Percentiles rank a stretch among this genome's conserved stretches.
Conservation (phyloP, 31 red algal species). For the Asparagopsis taxiformis region DNA sequence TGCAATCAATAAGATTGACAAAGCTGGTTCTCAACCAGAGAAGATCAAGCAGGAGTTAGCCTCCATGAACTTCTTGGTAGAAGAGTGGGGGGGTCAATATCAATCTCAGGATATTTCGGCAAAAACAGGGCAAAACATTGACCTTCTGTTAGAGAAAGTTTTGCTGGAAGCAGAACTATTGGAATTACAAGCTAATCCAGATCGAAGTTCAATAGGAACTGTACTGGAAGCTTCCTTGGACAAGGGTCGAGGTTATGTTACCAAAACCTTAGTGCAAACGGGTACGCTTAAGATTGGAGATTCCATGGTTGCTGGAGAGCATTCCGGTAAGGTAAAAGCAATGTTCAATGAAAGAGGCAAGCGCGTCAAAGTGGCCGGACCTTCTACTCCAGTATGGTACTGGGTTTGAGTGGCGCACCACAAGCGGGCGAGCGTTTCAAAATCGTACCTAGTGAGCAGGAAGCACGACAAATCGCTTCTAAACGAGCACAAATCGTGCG, state of each 20-base stretch:
- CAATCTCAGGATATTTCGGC: slow-evolving; percentile 66
- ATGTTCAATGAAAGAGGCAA: slow-evolving; percentile 47
- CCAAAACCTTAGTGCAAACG: slow-evolving; percentile 30
- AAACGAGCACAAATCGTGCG: neutral
- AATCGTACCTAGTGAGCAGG: slow-evolving; percentile 8
- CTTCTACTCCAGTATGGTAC: slow-evolving; percentile 33
- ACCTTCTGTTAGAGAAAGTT: slow-evolving; percentile 56
- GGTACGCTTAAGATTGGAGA: slow-evolving; percentile 67
- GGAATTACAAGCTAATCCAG: slow-evolving; percentile 39
- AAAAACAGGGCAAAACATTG: slow-evolving; percentile 22
- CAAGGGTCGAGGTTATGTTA: slow-evolving; percentile 22
- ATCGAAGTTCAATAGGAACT: slow-evolving; percentile 11
- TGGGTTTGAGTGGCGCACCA: slow-evolving; percentile 37
- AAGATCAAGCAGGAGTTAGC: slow-evolving; percentile 14
- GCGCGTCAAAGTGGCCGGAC: slow-evolving; percentile 13
- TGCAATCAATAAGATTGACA: slow-evolving; percentile 82
- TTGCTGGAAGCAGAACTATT: slow-evolving; percentile 59
- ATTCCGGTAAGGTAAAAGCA: slow-evolving; percentile 49
- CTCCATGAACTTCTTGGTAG: slow-evolving; percentile 18
- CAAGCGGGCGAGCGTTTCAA: slow-evolving; percentile 15
- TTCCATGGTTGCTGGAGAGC: neutral
- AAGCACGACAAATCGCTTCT: neutral
- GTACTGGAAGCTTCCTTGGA: slow-evolving; percentile 65
- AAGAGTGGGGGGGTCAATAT: slow-evolving; percentile 49
- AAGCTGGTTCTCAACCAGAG: slow-evolving; percentile 2